Evolutionary conservation across 768 basidiomycete species (phyloP).

Genomic region (Candolleomyces eurysporus): DNA sequence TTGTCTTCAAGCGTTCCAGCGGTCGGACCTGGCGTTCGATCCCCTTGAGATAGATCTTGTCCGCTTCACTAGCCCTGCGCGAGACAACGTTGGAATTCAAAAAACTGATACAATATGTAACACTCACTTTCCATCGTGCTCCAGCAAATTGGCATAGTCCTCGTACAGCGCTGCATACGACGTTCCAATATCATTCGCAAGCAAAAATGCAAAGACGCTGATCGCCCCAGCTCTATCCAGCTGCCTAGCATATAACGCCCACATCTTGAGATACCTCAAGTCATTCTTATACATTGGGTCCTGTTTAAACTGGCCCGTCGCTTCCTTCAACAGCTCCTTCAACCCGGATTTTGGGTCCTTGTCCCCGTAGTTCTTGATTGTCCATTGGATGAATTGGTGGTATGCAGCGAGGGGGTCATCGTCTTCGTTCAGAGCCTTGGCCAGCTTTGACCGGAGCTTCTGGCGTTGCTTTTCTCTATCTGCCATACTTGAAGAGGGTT

Average conservation of each 20-base stretch:
- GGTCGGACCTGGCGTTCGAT: slow-evolving; percentile 82
- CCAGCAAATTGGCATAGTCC: slow-evolving; percentile 82
- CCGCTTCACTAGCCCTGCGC: slow-evolving; percentile 70
- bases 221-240: slow-evolving; percentile 70
- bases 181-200: slow-evolving; percentile 73
- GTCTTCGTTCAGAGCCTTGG: slow-evolving; percentile 61
- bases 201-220: slow-evolving; percentile 68
- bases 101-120: neutral
- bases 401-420: slow-evolving; percentile 88
- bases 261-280: slow-evolving; percentile 87
- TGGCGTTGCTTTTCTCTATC: slow-evolving; percentile 35
- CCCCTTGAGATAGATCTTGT: slow-evolving; percentile 77
- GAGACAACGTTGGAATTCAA: neutral
- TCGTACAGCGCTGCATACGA: slow-evolving; percentile 83
- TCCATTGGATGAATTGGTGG: slow-evolving; percentile 88
- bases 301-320: slow-evolving; percentile 75
- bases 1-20: slow-evolving; percentile 76
- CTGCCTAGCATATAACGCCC: slow-evolving; percentile 83
- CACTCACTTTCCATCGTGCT: slow-evolving; percentile 74
- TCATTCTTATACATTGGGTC: slow-evolving; percentile 87
- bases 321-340: slow-evolving; percentile 78
- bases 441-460: slow-evolving; percentile 39
- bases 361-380: slow-evolving; percentile 73
- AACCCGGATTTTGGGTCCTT: slow-evolving; percentile 70
- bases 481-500: slow-evolving; percentile 8